phyloP scores from a whole-genome alignment of 2,329 filamentous ascomycete genomes.

The Chaetomiaceae sp. region DNA sequence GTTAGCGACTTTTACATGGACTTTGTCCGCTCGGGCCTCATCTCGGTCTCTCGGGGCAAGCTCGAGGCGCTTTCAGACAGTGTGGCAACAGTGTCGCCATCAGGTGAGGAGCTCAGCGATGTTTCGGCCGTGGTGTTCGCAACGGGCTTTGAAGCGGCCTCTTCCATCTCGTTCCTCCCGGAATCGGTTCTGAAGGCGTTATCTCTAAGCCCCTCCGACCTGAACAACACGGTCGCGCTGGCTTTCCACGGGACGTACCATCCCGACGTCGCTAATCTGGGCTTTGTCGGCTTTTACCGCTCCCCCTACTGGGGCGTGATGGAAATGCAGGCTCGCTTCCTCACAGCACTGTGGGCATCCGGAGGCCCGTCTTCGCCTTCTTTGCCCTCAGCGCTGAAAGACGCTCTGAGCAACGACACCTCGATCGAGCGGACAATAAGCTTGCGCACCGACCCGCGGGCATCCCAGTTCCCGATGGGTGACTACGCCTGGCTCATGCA shows the following conservation, averaged over 20 bases:
- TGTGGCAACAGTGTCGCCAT: slow-evolving; percentile 34
- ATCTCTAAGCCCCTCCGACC: slow-evolving; percentile 50
- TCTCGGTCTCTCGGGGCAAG: slow-evolving; percentile 49
- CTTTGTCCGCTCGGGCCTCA: slow-evolving; percentile 63
- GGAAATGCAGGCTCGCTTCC: slow-evolving; percentile 75
- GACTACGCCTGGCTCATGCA: slow-evolving; percentile 76
- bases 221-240: slow-evolving; percentile 60
- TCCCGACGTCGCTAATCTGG: slow-evolving; percentile 57
- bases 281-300: slow-evolving; percentile 80
- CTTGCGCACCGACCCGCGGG: slow-evolving; percentile 48
- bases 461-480: slow-evolving; percentile 75
- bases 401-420: slow-evolving; percentile 41
- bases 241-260: slow-evolving; percentile 64
- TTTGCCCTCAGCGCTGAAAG: slow-evolving; percentile 30
- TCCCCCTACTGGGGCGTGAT: slow-evolving; percentile 83
- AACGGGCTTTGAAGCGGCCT: slow-evolving; percentile 66
- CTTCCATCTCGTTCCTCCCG: slow-evolving; percentile 62
- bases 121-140: slow-evolving; percentile 67
- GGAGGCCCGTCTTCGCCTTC: slow-evolving; percentile 21
- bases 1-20: slow-evolving; percentile 70
- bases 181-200: slow-evolving; percentile 51
- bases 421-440: slow-evolving; percentile 44
- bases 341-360: slow-evolving; percentile 56
- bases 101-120: slow-evolving; percentile 41
- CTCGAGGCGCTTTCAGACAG: slow-evolving; percentile 35